phyloP scores from a whole-genome alignment of 441 rosid genomes.

The Melastoma candidum region DNA sequence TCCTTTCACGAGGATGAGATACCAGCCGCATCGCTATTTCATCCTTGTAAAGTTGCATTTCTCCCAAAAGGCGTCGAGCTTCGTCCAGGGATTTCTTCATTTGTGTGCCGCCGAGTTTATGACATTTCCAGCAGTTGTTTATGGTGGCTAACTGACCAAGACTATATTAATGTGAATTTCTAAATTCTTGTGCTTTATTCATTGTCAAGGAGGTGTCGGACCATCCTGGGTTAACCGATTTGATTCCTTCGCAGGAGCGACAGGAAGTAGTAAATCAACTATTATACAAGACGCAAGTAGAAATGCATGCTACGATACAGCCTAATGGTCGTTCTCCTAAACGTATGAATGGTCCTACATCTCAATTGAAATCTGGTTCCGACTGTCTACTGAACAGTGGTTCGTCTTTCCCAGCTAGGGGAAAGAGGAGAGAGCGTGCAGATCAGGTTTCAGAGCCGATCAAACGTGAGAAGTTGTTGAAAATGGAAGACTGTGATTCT shows the following conservation, averaged over 20 bases:
- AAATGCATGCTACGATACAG: constrained; percentile 76
- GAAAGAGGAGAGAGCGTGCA: constrained; percentile 87
- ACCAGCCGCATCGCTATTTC: constrained; percentile 72
- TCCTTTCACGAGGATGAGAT: constrained; percentile 92
- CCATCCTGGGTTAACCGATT: constrained; percentile 2
- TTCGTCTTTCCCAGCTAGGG: constrained; percentile 57
- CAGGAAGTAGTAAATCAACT: constrained; percentile 55
- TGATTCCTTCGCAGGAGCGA: constrained; percentile 6
- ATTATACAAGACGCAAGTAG: constrained; percentile 48
- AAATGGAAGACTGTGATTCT: constrained; percentile 58
- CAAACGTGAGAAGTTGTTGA: constrained; percentile 56
- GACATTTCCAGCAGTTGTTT: constrained; percentile 61
- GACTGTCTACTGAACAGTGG: constrained; percentile 49
- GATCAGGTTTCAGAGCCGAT: constrained; percentile 70
- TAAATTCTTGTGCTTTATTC: background rate
- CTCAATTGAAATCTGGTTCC: constrained; percentile 56
- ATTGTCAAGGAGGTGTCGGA: too few species aligned
- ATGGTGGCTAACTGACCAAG: constrained; percentile 96
- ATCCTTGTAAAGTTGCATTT: constrained; percentile 87
- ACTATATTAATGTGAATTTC: constrained; percentile 64
- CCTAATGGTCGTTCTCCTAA: constrained; percentile 87
- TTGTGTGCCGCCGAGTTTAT: constrained; percentile 80
- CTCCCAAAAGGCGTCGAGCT: constrained; percentile 71
- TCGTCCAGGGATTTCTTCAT: constrained; percentile 67
- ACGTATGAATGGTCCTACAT: constrained; percentile 62